Evolutionary conservation across 2,329 filamentous ascomycete genomes (phyloP).

Genomic region (Trichoderma sp.): DNA sequence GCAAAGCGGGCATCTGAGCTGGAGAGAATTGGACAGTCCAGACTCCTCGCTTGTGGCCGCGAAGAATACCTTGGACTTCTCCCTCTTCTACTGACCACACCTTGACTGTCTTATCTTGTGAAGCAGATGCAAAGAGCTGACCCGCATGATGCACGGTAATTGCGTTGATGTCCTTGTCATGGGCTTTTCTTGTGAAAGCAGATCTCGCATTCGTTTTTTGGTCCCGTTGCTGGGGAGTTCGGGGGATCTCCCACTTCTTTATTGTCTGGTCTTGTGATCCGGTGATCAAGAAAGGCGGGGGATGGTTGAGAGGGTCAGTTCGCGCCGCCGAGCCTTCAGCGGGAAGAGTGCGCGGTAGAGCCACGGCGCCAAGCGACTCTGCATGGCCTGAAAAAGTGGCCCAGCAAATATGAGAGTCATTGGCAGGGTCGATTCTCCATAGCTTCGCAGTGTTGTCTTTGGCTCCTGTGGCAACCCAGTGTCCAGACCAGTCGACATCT

Average conservation of each 20-base stretch:
- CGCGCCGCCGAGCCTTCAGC: slow-evolving; percentile 70
- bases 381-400: slow-evolving; percentile 88
- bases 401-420: slow-evolving; percentile 76
- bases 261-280: slow-evolving; percentile 95
- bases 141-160: slow-evolving; percentile 76
- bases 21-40: slow-evolving; percentile 95
- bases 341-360: slow-evolving; percentile 73
- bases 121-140: slow-evolving; percentile 90
- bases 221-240: slow-evolving; percentile 49
- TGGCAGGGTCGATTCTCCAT: slow-evolving; percentile 81
- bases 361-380: slow-evolving; percentile 89
- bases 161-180: slow-evolving; percentile 98
- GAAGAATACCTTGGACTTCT: slow-evolving; percentile 86
- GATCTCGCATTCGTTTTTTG: slow-evolving; percentile 64
- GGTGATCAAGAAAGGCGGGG: slow-evolving; percentile 83
- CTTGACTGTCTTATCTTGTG: slow-evolving; percentile 95
- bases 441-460: slow-evolving; percentile 95
- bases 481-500: slow-evolving; percentile 93
- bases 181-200: slow-evolving; percentile 87
- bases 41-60: slow-evolving; percentile 91
- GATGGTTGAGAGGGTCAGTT: slow-evolving; percentile 74
- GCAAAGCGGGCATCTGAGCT: slow-evolving; percentile 71
- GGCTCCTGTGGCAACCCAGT: slow-evolving; percentile 93
- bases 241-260: slow-evolving; percentile 87
- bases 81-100: slow-evolving; percentile 93